Conservation (phyloP, 441 rosid species). For the Syzygium syzygioides region DNA sequence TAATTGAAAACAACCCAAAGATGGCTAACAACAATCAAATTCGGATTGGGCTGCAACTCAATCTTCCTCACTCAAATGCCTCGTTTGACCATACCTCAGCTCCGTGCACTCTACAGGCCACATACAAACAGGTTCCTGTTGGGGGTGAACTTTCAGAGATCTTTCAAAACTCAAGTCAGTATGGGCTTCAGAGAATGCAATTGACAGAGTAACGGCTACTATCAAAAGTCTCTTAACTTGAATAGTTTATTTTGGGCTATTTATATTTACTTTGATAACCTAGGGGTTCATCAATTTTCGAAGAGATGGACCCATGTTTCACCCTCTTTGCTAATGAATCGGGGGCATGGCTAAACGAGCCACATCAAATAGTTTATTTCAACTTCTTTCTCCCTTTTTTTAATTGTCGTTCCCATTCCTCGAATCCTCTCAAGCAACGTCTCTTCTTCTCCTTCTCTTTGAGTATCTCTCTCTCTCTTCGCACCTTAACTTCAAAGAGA, state of each 20-base stretch:
- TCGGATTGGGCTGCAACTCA: neutral
- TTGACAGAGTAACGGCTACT: neutral
- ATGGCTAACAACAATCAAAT: neutral
- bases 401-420: neutral
- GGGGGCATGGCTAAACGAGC: too few species aligned
- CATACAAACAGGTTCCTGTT: rapidly evolving
- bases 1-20: too few species aligned
- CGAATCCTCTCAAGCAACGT: neutral
- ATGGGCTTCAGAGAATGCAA: neutral
- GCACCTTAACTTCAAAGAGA: neutral
- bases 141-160: neutral
- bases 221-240: neutral
- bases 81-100: neutral
- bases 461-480: neutral
- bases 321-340: too few species aligned
- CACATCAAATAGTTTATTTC: neutral
- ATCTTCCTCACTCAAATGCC: neutral
- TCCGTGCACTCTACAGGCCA: neutral
- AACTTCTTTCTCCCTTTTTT: neutral
- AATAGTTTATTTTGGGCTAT: neutral
- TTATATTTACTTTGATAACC: neutral
- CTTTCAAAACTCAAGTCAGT: neutral
- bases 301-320: rapidly evolving
- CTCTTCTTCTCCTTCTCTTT: neutral
- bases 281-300: neutral